A percentile compares a stretch with the other conserved stretches of the same genome.
Conservation (phyloP, 2,329 filamentous ascomycete species). For the Thermothelomyces thermophilus region DNA sequence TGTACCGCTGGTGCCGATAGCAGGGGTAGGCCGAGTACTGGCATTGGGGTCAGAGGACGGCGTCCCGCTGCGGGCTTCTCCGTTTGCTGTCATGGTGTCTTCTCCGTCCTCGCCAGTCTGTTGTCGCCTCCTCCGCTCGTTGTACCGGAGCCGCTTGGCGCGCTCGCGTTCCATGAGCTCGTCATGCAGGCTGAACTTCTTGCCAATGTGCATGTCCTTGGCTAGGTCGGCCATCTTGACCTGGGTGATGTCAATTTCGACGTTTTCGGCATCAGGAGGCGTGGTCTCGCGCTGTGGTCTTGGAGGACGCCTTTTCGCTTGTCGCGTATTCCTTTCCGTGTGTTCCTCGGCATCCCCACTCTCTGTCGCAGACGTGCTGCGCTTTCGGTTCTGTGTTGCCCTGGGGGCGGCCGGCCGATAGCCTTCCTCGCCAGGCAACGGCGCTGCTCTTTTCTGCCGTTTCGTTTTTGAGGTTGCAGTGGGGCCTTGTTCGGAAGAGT, state of each 20-base stretch:
- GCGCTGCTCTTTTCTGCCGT: slow-evolving; percentile 20
- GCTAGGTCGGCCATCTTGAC: slow-evolving; percentile 69
- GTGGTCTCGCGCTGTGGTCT: slow-evolving; percentile 43
- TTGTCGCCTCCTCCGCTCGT: slow-evolving; percentile 36
- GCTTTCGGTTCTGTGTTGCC: slow-evolving; percentile 17
- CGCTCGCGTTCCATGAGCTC: slow-evolving; percentile 64
- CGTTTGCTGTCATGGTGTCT: slow-evolving; percentile 10
- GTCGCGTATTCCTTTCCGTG: slow-evolving; percentile 16
- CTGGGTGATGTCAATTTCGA: slow-evolving; percentile 57
- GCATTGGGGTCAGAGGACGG: slow-evolving; percentile 4
- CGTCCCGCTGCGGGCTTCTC: slow-evolving; percentile 11
- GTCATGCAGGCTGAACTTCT: slow-evolving; percentile 67
- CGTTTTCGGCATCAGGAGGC: slow-evolving; percentile 56
- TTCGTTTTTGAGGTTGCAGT: slow-evolving; percentile 22
- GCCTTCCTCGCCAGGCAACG: slow-evolving; percentile 18
- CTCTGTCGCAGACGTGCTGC: slow-evolving; percentile 6
- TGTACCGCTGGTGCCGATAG: slow-evolving; percentile 12
- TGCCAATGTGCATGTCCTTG: slow-evolving; percentile 62
- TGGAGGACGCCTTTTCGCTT: slow-evolving; percentile 24
- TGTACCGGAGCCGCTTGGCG: slow-evolving; percentile 31
- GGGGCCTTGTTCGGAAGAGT: slow-evolving; percentile 6
- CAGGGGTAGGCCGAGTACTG: background rate
- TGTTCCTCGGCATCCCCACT: slow-evolving; percentile 16
- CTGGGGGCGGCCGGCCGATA: slow-evolving; percentile 11
- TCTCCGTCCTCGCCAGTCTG: slow-evolving; percentile 23